A percentile compares a stretch with the other conserved stretches of the same genome.
Conservation (phyloP, 176 grass and related monocot genomes). For the Dactylis glomerata region DNA sequence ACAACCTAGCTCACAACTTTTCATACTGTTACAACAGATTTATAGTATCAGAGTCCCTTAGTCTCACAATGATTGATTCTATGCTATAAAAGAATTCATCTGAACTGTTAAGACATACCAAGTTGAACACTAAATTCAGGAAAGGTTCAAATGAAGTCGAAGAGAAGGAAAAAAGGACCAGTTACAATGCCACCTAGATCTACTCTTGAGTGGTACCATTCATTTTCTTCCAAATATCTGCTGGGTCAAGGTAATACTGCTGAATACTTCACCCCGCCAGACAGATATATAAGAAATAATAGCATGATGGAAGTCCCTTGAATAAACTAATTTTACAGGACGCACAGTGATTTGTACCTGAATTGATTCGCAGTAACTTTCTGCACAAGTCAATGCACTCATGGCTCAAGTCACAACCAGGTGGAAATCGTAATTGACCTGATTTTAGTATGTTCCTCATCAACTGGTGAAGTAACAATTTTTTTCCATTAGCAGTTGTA, state of each 20-base stretch:
- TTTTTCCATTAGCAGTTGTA: slow-evolving; percentile 27
- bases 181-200: neutral
- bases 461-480: slow-evolving; percentile 45
- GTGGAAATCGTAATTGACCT: slow-evolving; percentile 62
- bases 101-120: neutral
- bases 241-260: neutral
- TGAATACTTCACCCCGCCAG: neutral
- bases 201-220: neutral
- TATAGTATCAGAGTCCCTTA: neutral
- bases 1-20: neutral
- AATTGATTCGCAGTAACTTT: slow-evolving; percentile 80
- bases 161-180: neutral
- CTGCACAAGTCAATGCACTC: slow-evolving; percentile 86
- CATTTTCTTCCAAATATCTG: slow-evolving; percentile 8
- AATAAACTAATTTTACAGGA: neutral
- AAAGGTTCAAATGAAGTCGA: neutral
- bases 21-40: neutral
- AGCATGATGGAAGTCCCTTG: neutral
- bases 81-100: neutral
- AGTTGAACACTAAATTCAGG: slow-evolving; percentile 10
- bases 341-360: slow-evolving; percentile 48
- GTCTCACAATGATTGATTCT: neutral
- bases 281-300: slow-evolving; percentile 15
- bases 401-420: slow-evolving; percentile 60
- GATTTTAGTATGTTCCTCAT: slow-evolving; percentile 72